phyloP scores from a whole-genome alignment of 1,139 yeast species.

The Debaryomyces sp. region DNA sequence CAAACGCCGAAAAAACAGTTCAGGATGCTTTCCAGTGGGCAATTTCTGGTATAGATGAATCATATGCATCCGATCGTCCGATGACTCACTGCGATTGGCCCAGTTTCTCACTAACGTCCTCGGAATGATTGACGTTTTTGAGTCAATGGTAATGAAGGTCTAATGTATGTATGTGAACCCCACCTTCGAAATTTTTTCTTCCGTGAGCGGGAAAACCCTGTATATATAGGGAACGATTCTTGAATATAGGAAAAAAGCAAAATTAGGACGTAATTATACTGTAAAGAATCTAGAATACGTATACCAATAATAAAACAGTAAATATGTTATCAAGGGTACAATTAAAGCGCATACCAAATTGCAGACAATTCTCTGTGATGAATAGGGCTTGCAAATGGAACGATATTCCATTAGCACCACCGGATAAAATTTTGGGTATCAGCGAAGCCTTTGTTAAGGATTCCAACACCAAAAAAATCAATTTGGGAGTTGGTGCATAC shows the following conservation, averaged over 20 bases:
- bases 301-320: neutral
- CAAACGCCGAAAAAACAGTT: neutral
- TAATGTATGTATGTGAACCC: neutral
- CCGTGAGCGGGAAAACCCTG: slow-evolving; percentile 3
- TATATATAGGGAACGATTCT: slow-evolving; percentile 1
- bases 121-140: slow-evolving; percentile 6
- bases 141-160: slow-evolving; percentile 3
- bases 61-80: slow-evolving; percentile 8
- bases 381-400: slow-evolving; percentile 33
- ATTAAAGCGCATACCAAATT: slow-evolving; percentile 9
- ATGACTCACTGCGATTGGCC: slow-evolving; percentile 4
- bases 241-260: neutral
- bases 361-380: slow-evolving; percentile 24
- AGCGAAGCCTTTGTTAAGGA: slow-evolving; percentile 54
- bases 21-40: neutral
- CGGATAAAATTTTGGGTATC: slow-evolving; percentile 74
- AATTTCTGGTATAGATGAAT: neutral
- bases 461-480: slow-evolving; percentile 43
- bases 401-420: slow-evolving; percentile 63
- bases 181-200: slow-evolving; percentile 5
- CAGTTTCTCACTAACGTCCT: neutral
- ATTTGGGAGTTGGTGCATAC: slow-evolving; percentile 56
- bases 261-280: neutral
- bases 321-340: slow-evolving; percentile 15
- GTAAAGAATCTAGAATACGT: neutral